Conservation (phyloP, 2,329 filamentous ascomycete species). For the Pyrenochaeta sp. region DNA sequence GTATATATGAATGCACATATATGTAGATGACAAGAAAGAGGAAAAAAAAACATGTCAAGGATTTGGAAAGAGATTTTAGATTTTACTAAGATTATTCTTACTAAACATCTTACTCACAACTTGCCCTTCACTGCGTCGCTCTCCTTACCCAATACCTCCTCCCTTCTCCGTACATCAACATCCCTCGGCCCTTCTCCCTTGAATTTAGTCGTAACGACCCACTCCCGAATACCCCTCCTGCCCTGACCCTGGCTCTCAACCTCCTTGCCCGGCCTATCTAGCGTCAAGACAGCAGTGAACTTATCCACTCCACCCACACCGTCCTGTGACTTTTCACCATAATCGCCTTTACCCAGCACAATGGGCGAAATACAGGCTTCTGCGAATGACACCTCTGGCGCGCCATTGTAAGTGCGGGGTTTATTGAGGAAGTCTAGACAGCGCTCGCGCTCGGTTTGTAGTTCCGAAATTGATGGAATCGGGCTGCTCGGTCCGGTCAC, state of each 20-base stretch:
- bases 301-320: slow-evolving; percentile 52
- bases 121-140: slow-evolving; percentile 13
- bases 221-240: slow-evolving; percentile 61
- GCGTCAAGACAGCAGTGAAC: slow-evolving; percentile 60
- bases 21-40: too few relatives aligned
- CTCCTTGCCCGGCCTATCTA: slow-evolving; percentile 66
- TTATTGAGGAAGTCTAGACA: slow-evolving; percentile 62
- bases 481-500: slow-evolving; percentile 32
- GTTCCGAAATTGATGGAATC: slow-evolving; percentile 41
- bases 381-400: slow-evolving; percentile 51
- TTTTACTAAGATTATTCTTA: too few relatives aligned
- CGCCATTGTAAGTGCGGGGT: slow-evolving; percentile 49
- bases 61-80: too few relatives aligned
- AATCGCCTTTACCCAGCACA: slow-evolving; percentile 50
- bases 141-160: slow-evolving; percentile 54
- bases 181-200: slow-evolving; percentile 64
- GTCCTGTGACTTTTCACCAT: slow-evolving; percentile 41
- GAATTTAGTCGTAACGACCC: slow-evolving; percentile 66
- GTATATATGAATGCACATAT: too few relatives aligned
- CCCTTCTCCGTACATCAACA: slow-evolving; percentile 59
- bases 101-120: slow-evolving; percentile 19
- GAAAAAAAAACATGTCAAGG: too few relatives aligned
- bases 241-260: slow-evolving; percentile 59
- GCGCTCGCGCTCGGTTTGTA: slow-evolving; percentile 49
- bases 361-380: slow-evolving; percentile 54